Evolutionary conservation across 345 rosid species (phyloP).

Genomic region (Pelargonium nanum): DNA sequence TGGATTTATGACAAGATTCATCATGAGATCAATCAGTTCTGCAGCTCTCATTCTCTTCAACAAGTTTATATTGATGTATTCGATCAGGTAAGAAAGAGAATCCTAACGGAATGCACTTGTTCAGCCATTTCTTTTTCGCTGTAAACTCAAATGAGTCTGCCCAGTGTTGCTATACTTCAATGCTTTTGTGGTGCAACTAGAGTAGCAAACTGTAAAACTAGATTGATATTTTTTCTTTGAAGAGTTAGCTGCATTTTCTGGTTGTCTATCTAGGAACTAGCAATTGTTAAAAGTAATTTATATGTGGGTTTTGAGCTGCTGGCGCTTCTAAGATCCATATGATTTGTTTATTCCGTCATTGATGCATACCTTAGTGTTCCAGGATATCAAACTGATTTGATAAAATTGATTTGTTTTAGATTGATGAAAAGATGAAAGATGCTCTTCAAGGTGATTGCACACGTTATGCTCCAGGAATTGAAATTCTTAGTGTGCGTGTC

Average conservation of each 20-base stretch:
- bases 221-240: background rate
- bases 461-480: conserved; percentile 84
- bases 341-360: background rate
- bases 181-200: conserved; percentile 1
- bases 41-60: conserved; percentile 86
- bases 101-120: background rate
- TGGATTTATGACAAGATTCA: conserved; percentile 99
- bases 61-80: conserved; percentile 95
- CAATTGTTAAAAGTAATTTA: background rate
- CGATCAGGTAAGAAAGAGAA: conserved; percentile 54
- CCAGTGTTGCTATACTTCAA: background rate
- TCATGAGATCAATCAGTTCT: conserved; percentile 97
- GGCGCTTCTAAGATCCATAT: background rate
- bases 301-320: background rate
- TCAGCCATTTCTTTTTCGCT: background rate
- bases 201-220: background rate
- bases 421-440: conserved; percentile 92
- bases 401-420: conserved; percentile 29
- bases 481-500: conserved; percentile 81
- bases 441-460: conserved; percentile 93
- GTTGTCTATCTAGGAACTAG: background rate
- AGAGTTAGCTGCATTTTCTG: background rate
- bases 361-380: background rate
- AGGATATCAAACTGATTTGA: background rate
- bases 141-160: background rate